phyloP scores from a whole-genome alignment of 1,284 basidiomycete species.

The Flammula alnicola region DNA sequence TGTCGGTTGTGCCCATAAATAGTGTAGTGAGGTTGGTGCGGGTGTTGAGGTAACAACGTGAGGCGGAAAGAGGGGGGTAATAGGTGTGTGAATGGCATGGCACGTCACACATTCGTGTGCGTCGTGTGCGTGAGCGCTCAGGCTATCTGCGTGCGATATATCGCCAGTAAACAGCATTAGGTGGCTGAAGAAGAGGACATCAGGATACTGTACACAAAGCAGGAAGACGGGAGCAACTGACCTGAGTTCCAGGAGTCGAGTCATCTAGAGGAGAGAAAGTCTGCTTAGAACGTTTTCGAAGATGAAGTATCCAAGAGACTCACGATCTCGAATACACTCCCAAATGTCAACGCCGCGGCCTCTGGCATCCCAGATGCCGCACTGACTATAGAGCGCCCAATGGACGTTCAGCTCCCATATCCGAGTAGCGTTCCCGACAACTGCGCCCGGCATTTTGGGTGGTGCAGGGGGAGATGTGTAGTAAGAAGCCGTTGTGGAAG shows the following conservation, averaged over 20 bases:
- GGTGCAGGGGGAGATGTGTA: slow-evolving; percentile 9
- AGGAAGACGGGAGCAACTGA: too few species aligned
- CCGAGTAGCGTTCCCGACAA: slow-evolving; percentile 66
- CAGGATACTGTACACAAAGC: too few species aligned
- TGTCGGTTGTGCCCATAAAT: too few species aligned
- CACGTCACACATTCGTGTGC: too few species aligned
- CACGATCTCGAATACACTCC: slow-evolving; percentile 72
- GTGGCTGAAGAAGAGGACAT: too few species aligned
- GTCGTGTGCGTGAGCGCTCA: too few species aligned
- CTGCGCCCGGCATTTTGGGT: slow-evolving; percentile 44
- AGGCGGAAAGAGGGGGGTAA: too few species aligned
- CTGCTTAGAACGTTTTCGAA: slow-evolving; percentile 8
- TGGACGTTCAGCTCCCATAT: slow-evolving; percentile 71
- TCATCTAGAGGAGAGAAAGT: slow-evolving; percentile 47
- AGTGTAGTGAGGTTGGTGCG: neutral
- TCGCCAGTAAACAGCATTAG: slow-evolving; percentile 66
- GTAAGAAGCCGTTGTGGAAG: too few species aligned
- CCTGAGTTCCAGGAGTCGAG: slow-evolving; percentile 56
- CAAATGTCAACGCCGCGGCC: slow-evolving; percentile 70
- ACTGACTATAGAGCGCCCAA: slow-evolving; percentile 67
- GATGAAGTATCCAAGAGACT: slow-evolving; percentile 33
- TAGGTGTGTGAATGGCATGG: too few species aligned
- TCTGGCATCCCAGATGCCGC: slow-evolving; percentile 68
- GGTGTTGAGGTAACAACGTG: too few species aligned
- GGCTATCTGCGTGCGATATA: slow-evolving; percentile 64